Percentiles rank a stretch among this genome's conserved stretches.
These are phyloP conservation scores for Aspergillus texensis DNA, from an alignment of 2,329 filamentous ascomycete species.

Conservation along the genomic window DNA sequence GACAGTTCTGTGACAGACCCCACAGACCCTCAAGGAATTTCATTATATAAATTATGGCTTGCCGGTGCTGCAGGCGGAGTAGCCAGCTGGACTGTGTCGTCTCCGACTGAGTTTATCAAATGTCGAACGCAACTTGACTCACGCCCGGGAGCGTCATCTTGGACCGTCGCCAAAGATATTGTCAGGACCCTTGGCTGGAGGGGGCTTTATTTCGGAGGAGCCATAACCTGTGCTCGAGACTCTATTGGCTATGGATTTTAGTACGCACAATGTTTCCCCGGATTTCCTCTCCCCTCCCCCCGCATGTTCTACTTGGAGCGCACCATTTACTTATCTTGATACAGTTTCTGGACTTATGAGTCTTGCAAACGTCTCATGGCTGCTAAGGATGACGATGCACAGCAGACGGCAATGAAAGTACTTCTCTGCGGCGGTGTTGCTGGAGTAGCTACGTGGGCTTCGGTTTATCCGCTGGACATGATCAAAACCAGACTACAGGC, in stretches of 20 bases:
- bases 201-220: conserved; percentile 80
- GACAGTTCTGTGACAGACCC: conserved; percentile 46
- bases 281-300: conserved; percentile 3
- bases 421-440: conserved; percentile 85
- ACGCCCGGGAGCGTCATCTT: conserved; percentile 57
- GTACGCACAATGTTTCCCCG: conserved; percentile 44
- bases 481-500: conserved; percentile 92
- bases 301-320: conserved; percentile 9
- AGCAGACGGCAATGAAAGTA: conserved; percentile 62
- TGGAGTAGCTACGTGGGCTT: conserved; percentile 85
- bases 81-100: conserved; percentile 81
- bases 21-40: conserved; percentile 47
- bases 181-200: conserved; percentile 61
- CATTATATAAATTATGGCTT: conserved; percentile 70
- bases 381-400: conserved; percentile 47
- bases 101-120: conserved; percentile 89
- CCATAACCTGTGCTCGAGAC: conserved; percentile 79
- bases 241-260: conserved; percentile 96
- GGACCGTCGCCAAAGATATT: conserved; percentile 65
- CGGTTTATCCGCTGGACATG: conserved; percentile 87
- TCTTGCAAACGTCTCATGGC: conserved; percentile 65
- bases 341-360: conserved; percentile 86
- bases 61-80: conserved; percentile 82
- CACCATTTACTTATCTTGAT: conserved; percentile 12
- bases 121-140: conserved; percentile 76